Base-by-base conservation (phyloP, 352 stramenopile genomes). In the Phytophthora palmivora region DNA sequence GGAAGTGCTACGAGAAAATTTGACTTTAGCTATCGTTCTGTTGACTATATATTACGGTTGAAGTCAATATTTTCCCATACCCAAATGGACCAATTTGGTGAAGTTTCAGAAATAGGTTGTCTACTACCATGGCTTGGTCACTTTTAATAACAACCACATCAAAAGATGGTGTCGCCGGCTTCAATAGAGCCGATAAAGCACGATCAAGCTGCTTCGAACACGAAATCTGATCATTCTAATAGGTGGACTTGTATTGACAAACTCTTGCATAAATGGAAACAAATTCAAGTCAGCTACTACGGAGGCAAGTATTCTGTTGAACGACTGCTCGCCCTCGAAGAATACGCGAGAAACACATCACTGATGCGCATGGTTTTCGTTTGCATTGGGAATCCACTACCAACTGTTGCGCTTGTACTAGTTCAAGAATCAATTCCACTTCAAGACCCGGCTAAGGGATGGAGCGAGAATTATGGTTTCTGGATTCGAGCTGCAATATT, bases 281-380 rank as follows among this genome's bases (percentile, higher is more conserved):
- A 3, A 4, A 26, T 60, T 1, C 60, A 74, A 49, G 41, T 74
- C 16, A 67, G 53, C 24, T 67, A 67, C 10, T 53, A 36, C 34
- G 60, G 66, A 4, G 51, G 60, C n/a, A 58, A 55, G 6, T 70
- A 66, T 30, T 70, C 62, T 0, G 44, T 70, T 11, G 30, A 70
- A 14, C 57, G 62, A 6, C 11, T 66, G 2, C 43, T 66, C 6
- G 54, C 54, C 4, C 44, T 68, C 0, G 49, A 70, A 15, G 45
- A 60, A 21, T 70, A 70, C 28, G 37, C 30, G 16, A 42, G 22
- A 11, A 66, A 32, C 15, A 66, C 48, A 2, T 44, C 33, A 0
- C 30, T 62, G 6, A 18, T 22, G n/a, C 51, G 38, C 21, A 52
- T 55, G 8, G 7, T 53, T 14, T 22, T 19, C 24, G 44, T 68